Evolutionary conservation across 2,329 filamentous ascomycete genomes (phyloP), one percentile per base, ranked within the genome.

Genomic region (Aquanectria penicillioides): DNA sequence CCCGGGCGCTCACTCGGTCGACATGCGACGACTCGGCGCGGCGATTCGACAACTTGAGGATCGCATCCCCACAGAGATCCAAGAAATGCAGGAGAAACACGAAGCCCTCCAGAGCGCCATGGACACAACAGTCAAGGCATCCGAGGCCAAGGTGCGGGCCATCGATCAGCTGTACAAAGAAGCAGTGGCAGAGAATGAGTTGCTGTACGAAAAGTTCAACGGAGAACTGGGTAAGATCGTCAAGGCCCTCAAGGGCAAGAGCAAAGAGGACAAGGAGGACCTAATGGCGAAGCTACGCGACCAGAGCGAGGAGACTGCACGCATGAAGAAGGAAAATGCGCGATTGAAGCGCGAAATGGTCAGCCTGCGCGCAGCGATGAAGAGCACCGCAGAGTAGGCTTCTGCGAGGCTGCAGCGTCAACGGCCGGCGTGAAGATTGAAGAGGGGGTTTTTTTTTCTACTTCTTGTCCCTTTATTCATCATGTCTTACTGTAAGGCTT

Each of bases 151-250:
- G 68, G 89, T 89, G 58, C 90, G 89, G 68, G 90, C 90, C 34
- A 86, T 97, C 50, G 94, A 97, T 73, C 91, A 96, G 76, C 80
- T 97, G 48, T 97, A 96, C 78, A 91, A 92, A 64, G 93, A 97
- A 71, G 86, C 89, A 13, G 93, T 89, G 68, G 91, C 92, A 0
- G 94, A 98, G 80, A 98, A 97, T 69, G 94, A 97, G 77, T 86
- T 94, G 25, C 81, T 98, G 53, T 97, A 97, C 75, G 91, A 94
- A 65, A 89, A 89, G 60, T 97, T 97, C 80, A 97, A 97, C 70
- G 86, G 88, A n/a, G 94, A 97, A 77, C 79, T 98, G 43, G 90
- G 87, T 67, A 93, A 91, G 79, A 91, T 97, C 59, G 83, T 93
- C 37, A 90, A 87, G 73, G 91, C 89, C 34, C 83, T 95, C 43